Evolutionary conservation across 257 asterid genomes (phyloP).

Genomic region (Gentiana straminea): DNA sequence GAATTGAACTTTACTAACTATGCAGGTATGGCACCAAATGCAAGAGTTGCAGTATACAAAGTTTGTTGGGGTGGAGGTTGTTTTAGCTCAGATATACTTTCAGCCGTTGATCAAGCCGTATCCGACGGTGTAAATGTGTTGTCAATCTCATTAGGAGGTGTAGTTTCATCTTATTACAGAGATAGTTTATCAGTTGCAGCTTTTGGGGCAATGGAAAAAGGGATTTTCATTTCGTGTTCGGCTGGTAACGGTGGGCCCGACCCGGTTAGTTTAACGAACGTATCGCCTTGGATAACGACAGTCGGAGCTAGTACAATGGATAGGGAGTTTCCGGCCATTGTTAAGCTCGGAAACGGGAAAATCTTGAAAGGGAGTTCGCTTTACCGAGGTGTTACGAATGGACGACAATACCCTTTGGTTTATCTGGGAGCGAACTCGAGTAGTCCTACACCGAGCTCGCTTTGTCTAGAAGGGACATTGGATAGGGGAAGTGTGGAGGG

Average conservation of each 20-base stretch:
- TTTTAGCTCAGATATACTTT: slow-evolving; percentile 79
- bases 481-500: slow-evolving; percentile 54
- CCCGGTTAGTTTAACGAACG: slow-evolving; percentile 79
- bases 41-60: slow-evolving; percentile 73
- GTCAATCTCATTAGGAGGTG: slow-evolving; percentile 88
- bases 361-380: slow-evolving; percentile 51
- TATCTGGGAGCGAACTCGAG: slow-evolving; percentile 63
- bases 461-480: slow-evolving; percentile 77
- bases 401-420: slow-evolving; percentile 38
- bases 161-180: slow-evolving; percentile 57
- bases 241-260: slow-evolving; percentile 96
- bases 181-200: slow-evolving; percentile 76
- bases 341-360: slow-evolving; percentile 61
- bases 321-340: slow-evolving; percentile 71
- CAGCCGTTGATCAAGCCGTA: slow-evolving; percentile 88
- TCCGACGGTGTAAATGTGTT: slow-evolving; percentile 76
- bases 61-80: slow-evolving; percentile 97
- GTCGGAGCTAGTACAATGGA: slow-evolving; percentile 94
- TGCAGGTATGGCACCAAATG: slow-evolving; percentile 71
- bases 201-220: slow-evolving; percentile 89
- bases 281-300: slow-evolving; percentile 88
- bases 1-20: too few species aligned
- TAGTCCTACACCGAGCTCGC: slow-evolving; percentile 61
- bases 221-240: slow-evolving; percentile 76
- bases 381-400: slow-evolving; percentile 41